Conservation (phyloP, 1,139 yeast species). For the Scheffersomyces quercinus region DNA sequence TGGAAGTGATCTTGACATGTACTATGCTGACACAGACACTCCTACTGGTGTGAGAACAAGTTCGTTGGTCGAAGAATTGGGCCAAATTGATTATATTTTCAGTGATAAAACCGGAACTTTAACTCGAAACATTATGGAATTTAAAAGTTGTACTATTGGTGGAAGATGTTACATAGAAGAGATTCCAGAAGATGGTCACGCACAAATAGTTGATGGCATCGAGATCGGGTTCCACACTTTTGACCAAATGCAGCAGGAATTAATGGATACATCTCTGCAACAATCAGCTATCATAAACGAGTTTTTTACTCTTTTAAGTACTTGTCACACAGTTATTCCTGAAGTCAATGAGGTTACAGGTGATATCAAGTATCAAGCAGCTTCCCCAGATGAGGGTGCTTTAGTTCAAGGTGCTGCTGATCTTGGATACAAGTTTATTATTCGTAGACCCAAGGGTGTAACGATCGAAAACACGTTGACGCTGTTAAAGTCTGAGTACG, state of each 20-base stretch:
- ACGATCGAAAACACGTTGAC: slow-evolving; percentile 58
- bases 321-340: slow-evolving; percentile 98
- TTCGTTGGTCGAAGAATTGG: slow-evolving; percentile 91
- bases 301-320: slow-evolving; percentile 80
- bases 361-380: slow-evolving; percentile 89
- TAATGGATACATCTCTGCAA: slow-evolving; percentile 40
- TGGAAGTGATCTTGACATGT: slow-evolving; percentile 91
- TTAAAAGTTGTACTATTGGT: slow-evolving; percentile 90
- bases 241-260: slow-evolving; percentile 57
- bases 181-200: slow-evolving; percentile 87
- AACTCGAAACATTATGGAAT: slow-evolving; percentile 95
- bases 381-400: slow-evolving; percentile 99
- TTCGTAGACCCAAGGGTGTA: slow-evolving; percentile 84
- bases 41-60: slow-evolving; percentile 96
- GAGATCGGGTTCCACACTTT: slow-evolving; percentile 82
- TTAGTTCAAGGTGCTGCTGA: slow-evolving; percentile 94
- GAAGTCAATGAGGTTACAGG: slow-evolving; percentile 65
- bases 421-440: slow-evolving; percentile 79
- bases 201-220: slow-evolving; percentile 70
- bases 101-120: slow-evolving; percentile 97
- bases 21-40: slow-evolving; percentile 82
- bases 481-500: slow-evolving; percentile 48
- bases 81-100: slow-evolving; percentile 92
- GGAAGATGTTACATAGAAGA: slow-evolving; percentile 87
- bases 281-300: slow-evolving; percentile 73